phyloP scores from a whole-genome alignment of 805 yeast species.

The Jamesozyma rosinii region DNA sequence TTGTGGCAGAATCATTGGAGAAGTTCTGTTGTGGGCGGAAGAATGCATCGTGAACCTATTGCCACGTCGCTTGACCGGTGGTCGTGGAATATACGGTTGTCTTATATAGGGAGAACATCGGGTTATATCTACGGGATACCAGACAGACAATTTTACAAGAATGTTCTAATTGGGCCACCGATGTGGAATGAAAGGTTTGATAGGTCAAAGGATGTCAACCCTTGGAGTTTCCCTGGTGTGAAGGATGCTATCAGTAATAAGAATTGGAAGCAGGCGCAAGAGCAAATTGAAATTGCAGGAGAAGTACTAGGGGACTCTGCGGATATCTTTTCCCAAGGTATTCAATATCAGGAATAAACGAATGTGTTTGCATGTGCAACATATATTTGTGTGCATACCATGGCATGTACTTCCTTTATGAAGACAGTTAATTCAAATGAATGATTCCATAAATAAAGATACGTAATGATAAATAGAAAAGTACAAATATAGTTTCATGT shows the following conservation, averaged over 20 bases:
- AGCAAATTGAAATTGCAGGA: conserved; percentile 39
- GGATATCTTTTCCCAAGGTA: conserved; percentile 18
- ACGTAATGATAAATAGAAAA: too few relatives aligned
- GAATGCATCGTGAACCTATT: conserved; percentile 57
- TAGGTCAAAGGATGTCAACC: conserved; percentile 1
- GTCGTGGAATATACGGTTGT: conserved; percentile 63
- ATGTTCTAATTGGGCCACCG: conserved; percentile 60
- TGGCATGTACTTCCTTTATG: too few relatives aligned
- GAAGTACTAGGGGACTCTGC: conserved; percentile 27
- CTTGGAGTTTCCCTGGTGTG: conserved; percentile 61
- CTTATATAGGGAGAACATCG: conserved; percentile 43
- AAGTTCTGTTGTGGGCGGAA: conserved; percentile 34
- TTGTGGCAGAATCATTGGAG: conserved; percentile 57
- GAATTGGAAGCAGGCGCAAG: conserved; percentile 46
- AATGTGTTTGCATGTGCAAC: too few relatives aligned
- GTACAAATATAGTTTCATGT: too few relatives aligned
- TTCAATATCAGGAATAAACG: conserved; percentile 2
- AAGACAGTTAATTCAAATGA: too few relatives aligned
- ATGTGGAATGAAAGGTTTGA: conserved; percentile 40
- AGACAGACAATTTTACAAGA: conserved; percentile 56
- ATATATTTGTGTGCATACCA: too few relatives aligned
- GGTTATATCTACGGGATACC: conserved; percentile 37
- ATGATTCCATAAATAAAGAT: too few relatives aligned
- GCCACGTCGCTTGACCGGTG: conserved; percentile 56
- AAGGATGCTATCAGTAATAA: conserved; percentile 53